Evolutionary conservation across 345 rosid genomes (phyloP).

Genomic region (Isatis tinctoria): DNA sequence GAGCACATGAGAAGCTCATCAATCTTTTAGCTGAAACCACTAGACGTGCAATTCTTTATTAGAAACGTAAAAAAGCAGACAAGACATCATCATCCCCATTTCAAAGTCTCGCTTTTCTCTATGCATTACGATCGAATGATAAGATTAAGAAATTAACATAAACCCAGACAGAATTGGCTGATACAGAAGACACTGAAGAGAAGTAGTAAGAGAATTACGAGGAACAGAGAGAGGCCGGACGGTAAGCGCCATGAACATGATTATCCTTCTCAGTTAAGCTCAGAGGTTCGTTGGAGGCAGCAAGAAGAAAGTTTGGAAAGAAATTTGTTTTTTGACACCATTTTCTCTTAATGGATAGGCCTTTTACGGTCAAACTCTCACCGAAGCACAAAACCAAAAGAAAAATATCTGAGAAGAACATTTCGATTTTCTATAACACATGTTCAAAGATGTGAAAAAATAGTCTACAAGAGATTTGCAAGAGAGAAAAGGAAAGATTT

Average conservation of each 20-base stretch:
- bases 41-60: not conserved
- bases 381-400: not conserved
- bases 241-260: slow-evolving; percentile 15
- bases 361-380: slow-evolving; percentile 8
- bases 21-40: not conserved
- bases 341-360: not conserved
- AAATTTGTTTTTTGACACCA: not conserved
- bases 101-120: not conserved
- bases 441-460: not conserved
- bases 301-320: not conserved
- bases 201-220: slow-evolving; percentile 15
- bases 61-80: not conserved
- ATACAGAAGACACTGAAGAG: not conserved
- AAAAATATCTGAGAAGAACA: not conserved
- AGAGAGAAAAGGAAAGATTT: not conserved
- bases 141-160: not conserved
- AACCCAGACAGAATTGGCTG: not conserved
- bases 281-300: not conserved
- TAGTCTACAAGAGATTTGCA: not conserved
- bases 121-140: not conserved
- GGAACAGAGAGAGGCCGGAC: not conserved
- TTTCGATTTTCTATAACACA: too few species aligned
- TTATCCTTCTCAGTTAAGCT: not conserved
- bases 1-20: not conserved
- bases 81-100: not conserved